Conservation (phyloP, 1,139 yeast genomes). For the Diutina scorzettiae region DNA sequence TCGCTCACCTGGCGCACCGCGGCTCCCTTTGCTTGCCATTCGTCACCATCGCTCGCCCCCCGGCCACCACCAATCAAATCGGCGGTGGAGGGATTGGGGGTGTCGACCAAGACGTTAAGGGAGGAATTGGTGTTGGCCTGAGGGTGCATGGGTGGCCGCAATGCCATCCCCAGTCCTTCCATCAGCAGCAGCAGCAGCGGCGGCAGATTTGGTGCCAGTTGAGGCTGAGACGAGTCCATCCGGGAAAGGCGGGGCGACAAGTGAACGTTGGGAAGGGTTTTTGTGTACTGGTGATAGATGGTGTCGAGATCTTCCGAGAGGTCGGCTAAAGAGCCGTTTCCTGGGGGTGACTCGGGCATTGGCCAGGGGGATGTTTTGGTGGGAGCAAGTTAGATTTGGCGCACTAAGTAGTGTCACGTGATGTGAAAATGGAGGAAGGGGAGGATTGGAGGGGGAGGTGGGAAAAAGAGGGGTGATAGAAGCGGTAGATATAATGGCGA, state of each 20-base stretch:
- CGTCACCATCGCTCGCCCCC: slow-evolving; percentile 5
- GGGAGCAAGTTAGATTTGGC: too few species aligned
- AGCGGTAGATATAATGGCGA: too few species aligned
- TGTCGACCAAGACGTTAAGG: slow-evolving; percentile 24
- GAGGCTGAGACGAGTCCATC: slow-evolving; percentile 12
- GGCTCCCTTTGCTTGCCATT: slow-evolving; percentile 30
- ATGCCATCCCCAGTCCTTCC: slow-evolving; percentile 12
- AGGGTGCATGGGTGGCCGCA: slow-evolving; percentile 14
- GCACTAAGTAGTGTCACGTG: too few species aligned
- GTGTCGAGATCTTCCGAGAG: slow-evolving; percentile 22
- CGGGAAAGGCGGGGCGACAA: slow-evolving; percentile 23
- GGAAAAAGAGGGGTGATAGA: too few species aligned
- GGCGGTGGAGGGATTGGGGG: not conserved
- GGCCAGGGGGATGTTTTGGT: too few species aligned
- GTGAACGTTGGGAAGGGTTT: slow-evolving; percentile 11
- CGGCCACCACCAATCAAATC: not conserved
- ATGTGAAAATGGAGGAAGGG: too few species aligned
- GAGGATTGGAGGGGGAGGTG: too few species aligned
- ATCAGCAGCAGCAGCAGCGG: slow-evolving; percentile 15
- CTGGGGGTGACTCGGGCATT: too few species aligned
- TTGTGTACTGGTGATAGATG: slow-evolving; percentile 22
- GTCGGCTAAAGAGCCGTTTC: slow-evolving; percentile 11
- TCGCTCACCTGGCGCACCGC: slow-evolving; percentile 18
- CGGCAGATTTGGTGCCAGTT: slow-evolving; percentile 9
- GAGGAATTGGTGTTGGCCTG: slow-evolving; percentile 23